Percentiles rank a stretch among this genome's conserved stretches.
These are phyloP conservation scores for Aspergillus kassunensis DNA, from an alignment of 495 filamentous ascomycete species.

Conservation along the genomic window DNA sequence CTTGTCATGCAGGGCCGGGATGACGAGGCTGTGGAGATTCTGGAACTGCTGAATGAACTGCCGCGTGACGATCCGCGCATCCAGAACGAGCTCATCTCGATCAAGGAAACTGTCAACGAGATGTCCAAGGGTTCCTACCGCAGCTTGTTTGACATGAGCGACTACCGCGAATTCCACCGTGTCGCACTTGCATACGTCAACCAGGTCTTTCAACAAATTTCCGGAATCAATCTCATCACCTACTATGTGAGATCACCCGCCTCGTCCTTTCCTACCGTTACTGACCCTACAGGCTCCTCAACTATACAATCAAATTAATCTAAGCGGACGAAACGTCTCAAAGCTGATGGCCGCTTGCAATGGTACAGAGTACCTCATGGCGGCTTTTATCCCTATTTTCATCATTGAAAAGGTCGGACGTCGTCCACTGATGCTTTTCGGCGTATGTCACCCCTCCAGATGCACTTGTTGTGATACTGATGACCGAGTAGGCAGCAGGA, in stretches of 20 bases:
- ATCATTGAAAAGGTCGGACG: slow-evolving; percentile 67
- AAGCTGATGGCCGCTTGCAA: slow-evolving; percentile 57
- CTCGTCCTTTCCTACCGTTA: slow-evolving; percentile 8
- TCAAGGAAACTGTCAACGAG: slow-evolving; percentile 74
- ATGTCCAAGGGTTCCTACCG: slow-evolving; percentile 61
- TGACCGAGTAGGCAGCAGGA: slow-evolving; percentile 43
- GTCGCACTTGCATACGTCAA: slow-evolving; percentile 68
- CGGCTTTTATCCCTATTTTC: slow-evolving; percentile 67
- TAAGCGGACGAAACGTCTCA: slow-evolving; percentile 35
- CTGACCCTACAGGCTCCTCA: slow-evolving; percentile 33
- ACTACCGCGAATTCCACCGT: slow-evolving; percentile 72
- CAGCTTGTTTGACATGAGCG: slow-evolving; percentile 68
- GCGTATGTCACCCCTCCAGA: slow-evolving; percentile 47
- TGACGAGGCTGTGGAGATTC: slow-evolving; percentile 59
- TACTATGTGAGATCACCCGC: slow-evolving; percentile 51
- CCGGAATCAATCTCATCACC: slow-evolving; percentile 72
- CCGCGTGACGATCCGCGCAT: slow-evolving; percentile 56
- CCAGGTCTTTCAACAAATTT: slow-evolving; percentile 75
- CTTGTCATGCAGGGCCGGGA: slow-evolving; percentile 61
- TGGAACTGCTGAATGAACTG: slow-evolving; percentile 45
- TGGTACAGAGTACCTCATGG: slow-evolving; percentile 71
- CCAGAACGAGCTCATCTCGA: slow-evolving; percentile 61
- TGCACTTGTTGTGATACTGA: slow-evolving; percentile 31
- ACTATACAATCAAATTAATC: slow-evolving; percentile 36
- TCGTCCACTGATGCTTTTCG: slow-evolving; percentile 67